phyloP scores from a whole-genome alignment of 148 eudicot species.

The Camellia sinensis region DNA sequence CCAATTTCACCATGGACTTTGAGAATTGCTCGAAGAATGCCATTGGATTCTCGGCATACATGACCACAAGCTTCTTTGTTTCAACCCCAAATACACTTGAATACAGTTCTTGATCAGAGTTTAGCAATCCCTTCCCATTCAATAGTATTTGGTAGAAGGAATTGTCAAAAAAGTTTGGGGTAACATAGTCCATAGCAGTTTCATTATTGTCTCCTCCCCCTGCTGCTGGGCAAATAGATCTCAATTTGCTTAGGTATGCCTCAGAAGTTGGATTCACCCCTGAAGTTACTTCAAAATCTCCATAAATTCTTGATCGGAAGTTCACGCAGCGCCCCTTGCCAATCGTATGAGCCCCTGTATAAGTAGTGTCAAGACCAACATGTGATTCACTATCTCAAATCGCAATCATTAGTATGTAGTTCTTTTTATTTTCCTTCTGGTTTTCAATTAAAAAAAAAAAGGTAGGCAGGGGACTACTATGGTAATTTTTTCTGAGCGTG shows the following conservation, averaged over 20 bases:
- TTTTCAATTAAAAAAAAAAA: too few species aligned
- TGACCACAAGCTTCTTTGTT: constrained; percentile 55
- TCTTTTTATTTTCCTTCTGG: too few species aligned
- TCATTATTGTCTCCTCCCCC: constrained; percentile 61
- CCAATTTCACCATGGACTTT: constrained; percentile 89
- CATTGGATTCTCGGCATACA: constrained; percentile 56
- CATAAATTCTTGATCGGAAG: constrained; percentile 77
- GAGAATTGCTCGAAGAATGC: constrained; percentile 86
- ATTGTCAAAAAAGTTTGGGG: constrained; percentile 81
- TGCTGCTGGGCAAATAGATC: constrained; percentile 54
- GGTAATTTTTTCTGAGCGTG: too few species aligned
- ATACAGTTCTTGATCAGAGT: constrained; percentile 83
- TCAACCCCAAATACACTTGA: constrained; percentile 70
- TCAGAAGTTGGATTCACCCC: constrained; percentile 44
- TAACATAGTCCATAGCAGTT: constrained; percentile 62
- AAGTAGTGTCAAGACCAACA: not conserved
- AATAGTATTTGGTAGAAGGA: constrained; percentile 68
- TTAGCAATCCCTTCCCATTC: constrained; percentile 76
- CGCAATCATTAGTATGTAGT: too few species aligned
- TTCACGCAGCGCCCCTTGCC: constrained; percentile 86
- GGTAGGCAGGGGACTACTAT: too few species aligned
- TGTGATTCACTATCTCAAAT: not conserved
- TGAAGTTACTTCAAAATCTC: constrained; percentile 64
- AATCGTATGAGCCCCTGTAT: constrained; percentile 87
- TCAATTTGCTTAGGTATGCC: constrained; percentile 45